Percentiles rank a stretch among this genome's conserved stretches.
Conservation (phyloP, 805 yeast species). For the Martiniozyma abietophila region DNA sequence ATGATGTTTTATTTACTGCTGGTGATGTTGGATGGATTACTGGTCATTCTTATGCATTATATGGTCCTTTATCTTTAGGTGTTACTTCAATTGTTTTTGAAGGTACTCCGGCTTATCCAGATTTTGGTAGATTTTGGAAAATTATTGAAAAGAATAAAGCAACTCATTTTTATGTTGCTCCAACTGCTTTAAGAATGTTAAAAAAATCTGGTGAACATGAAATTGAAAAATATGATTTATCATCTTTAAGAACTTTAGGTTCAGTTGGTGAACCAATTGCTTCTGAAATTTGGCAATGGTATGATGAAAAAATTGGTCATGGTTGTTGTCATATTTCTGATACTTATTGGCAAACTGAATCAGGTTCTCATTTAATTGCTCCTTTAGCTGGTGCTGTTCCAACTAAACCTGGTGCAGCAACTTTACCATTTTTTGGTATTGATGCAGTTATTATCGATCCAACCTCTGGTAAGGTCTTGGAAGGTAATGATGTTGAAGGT, state of each 20-base stretch:
- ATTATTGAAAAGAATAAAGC: constrained; percentile 86
- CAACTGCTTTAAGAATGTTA: constrained; percentile 91
- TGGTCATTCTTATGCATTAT: constrained; percentile 92
- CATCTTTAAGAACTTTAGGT: constrained; percentile 85
- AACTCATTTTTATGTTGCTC: constrained; percentile 96
- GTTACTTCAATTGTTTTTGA: constrained; percentile 90
- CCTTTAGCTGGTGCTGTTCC: constrained; percentile 93
- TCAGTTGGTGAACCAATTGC: constrained; percentile 99
- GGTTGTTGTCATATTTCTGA: constrained; percentile 84
- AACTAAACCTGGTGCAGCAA: constrained; percentile 95
- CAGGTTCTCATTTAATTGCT: constrained; percentile 91
- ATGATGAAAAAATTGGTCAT: constrained; percentile 85
- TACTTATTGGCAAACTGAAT: constrained; percentile 98
- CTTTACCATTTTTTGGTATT: constrained; percentile 93
- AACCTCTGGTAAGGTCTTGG: constrained; percentile 74
- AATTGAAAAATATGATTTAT: constrained; percentile 71
- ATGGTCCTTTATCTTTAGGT: constrained; percentile 87
- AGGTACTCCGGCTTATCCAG: constrained; percentile 96
- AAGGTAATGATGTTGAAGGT: constrained; percentile 90
- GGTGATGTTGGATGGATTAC: constrained; percentile 99
- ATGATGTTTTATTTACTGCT: constrained; percentile 87
- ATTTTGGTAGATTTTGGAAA: constrained; percentile 93
- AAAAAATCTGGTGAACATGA: constrained; percentile 74
- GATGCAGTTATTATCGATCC: constrained; percentile 91
- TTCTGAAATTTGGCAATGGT: constrained; percentile 98